Conservation (phyloP, 331 rosid genomes). For the Spiraea crenata region DNA sequence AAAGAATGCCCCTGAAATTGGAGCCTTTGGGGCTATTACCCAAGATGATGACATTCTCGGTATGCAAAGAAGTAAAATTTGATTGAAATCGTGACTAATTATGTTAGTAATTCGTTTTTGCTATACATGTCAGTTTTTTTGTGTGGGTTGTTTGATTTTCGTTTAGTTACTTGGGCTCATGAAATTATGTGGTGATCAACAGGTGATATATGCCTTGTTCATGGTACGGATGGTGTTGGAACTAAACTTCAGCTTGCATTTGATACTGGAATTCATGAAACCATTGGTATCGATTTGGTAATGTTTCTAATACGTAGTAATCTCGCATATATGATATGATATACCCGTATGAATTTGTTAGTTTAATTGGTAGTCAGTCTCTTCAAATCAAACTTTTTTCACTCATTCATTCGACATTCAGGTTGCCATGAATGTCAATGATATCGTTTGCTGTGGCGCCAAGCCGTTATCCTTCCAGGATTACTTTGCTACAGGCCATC, state of each 20-base stretch:
- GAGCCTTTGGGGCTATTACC: conserved; percentile 83
- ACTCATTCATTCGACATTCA: conserved; percentile 10
- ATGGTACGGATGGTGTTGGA: conserved; percentile 94
- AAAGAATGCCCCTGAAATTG: conserved; percentile 84
- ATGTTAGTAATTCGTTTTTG: too few species aligned
- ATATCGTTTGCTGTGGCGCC: conserved; percentile 89
- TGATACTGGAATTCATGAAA: conserved; percentile 85
- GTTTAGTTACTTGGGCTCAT: not conserved
- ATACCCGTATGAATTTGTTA: too few species aligned
- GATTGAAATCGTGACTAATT: too few species aligned
- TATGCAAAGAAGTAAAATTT: conserved; percentile 10
- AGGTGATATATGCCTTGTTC: conserved; percentile 86
- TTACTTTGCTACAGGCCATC: conserved; percentile 87
- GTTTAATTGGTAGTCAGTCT: too few species aligned
- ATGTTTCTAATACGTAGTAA: not conserved
- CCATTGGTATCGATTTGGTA: conserved; percentile 96
- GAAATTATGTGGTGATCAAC: conserved; percentile 8
- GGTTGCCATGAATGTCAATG: conserved; percentile 98
- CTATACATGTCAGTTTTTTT: too few species aligned
- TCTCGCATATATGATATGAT: too few species aligned
- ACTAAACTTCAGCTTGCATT: conserved; percentile 88
- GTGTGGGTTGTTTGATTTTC: not conserved
- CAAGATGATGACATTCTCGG: conserved; percentile 46
- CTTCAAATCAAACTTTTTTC: conserved; percentile 2
- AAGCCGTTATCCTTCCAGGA: conserved; percentile 90